phyloP scores from a whole-genome alignment of 2,329 filamentous ascomycete species.

The Cytospora chrysosperma region DNA sequence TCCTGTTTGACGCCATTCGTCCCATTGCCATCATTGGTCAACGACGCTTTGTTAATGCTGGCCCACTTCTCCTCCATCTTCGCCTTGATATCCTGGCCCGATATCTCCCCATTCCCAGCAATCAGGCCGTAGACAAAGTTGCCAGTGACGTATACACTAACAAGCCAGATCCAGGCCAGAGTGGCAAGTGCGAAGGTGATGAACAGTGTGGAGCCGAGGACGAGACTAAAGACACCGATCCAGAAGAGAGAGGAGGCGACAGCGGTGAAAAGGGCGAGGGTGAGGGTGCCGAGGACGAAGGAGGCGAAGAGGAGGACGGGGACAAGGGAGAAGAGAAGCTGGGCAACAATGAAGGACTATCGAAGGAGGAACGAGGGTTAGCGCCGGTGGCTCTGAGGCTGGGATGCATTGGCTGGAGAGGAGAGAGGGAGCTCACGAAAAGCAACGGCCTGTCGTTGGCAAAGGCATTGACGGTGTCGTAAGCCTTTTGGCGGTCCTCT shows the following conservation, averaged over 20 bases:
- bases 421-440: constrained; percentile 52
- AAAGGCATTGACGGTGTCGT: constrained; percentile 54
- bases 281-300: constrained; percentile 62
- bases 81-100: constrained; percentile 29
- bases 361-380: constrained; percentile 1
- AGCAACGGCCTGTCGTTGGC: constrained; percentile 65
- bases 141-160: constrained; percentile 55
- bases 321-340: constrained; percentile 63
- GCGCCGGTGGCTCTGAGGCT: too few species aligned
- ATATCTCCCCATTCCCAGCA: background rate
- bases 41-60: constrained; percentile 1
- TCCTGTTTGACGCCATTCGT: background rate
- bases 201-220: constrained; percentile 69
- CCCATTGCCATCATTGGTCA: background rate
- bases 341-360: constrained; percentile 66
- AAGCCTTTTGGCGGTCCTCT: constrained; percentile 56
- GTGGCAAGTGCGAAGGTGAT: constrained; percentile 62
- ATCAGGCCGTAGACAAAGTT: constrained; percentile 46
- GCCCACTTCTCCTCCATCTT: constrained; percentile 19
- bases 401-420: background rate
- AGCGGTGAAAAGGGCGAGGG: constrained; percentile 62
- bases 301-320: constrained; percentile 67
- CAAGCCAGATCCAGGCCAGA: constrained; percentile 66
- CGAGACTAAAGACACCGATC: constrained; percentile 62
- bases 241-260: constrained; percentile 67